A percentile compares a stretch with the other conserved stretches of the same genome.
Conservation (phyloP, 2,329 filamentous ascomycete genomes). For the Dichotomopilus funicola region DNA sequence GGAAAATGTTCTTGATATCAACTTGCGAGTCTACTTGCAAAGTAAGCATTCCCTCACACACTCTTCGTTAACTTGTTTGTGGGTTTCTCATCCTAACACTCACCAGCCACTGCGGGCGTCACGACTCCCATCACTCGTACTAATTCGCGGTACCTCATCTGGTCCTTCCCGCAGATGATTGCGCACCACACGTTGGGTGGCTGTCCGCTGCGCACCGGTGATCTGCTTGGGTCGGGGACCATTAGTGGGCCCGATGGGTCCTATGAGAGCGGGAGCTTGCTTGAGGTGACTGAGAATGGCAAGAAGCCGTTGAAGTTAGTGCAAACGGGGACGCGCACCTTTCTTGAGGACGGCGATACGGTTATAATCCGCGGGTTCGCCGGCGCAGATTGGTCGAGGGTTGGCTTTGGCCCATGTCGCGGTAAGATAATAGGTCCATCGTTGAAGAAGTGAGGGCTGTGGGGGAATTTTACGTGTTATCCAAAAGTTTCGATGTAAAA, state of each 20-base stretch:
- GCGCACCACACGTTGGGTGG: slow-evolving; percentile 72
- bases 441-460: neutral
- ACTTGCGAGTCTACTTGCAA: slow-evolving; percentile 58
- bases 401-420: slow-evolving; percentile 40
- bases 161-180: slow-evolving; percentile 78
- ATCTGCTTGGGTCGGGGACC: slow-evolving; percentile 72
- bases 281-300: slow-evolving; percentile 42
- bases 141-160: slow-evolving; percentile 63
- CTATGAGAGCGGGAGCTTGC: slow-evolving; percentile 36
- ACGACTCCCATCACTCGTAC: slow-evolving; percentile 54
- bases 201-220: slow-evolving; percentile 66
- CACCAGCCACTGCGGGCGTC: slow-evolving; percentile 37
- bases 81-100: neutral
- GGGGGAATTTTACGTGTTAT: neutral
- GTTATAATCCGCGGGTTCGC: slow-evolving; percentile 36
- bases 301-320: slow-evolving; percentile 37
- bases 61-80: neutral
- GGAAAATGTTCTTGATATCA: slow-evolving; percentile 61
- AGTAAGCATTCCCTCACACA: slow-evolving; percentile 35
- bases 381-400: slow-evolving; percentile 29
- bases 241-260: slow-evolving; percentile 46
- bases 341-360: slow-evolving; percentile 41
- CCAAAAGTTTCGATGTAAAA: neutral
- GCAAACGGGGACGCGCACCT: slow-evolving; percentile 36
- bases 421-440: slow-evolving; percentile 16